Conservation (phyloP, 352 stramenopile genomes). For the Phytophthora litchii region DNA sequence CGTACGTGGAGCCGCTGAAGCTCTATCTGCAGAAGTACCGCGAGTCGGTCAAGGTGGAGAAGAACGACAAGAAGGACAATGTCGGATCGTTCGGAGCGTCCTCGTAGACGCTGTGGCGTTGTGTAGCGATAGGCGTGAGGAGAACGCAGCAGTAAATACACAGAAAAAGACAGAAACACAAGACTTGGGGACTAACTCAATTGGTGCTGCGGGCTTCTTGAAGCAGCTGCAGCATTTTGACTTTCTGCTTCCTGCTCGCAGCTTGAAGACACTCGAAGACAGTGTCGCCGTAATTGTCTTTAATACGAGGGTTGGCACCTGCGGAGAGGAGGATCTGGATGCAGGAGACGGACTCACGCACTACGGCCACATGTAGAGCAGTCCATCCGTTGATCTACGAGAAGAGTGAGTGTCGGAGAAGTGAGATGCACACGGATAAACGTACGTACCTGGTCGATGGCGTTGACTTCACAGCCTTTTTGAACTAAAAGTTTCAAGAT, state of each 20-base stretch:
- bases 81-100: slow-evolving; percentile 85
- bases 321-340: slow-evolving; percentile 52
- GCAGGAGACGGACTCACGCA: slow-evolving; percentile 52
- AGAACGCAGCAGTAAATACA: slow-evolving; percentile 31
- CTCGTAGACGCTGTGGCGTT: slow-evolving; percentile 48
- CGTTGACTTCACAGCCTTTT: slow-evolving; percentile 49
- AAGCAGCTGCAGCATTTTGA: slow-evolving; percentile 50
- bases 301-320: slow-evolving; percentile 42
- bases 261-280: slow-evolving; percentile 43
- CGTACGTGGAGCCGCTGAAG: slow-evolving; percentile 99
- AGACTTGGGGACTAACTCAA: slow-evolving; percentile 3
- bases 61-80: slow-evolving; percentile 93
- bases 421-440: background rate
- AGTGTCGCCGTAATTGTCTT: slow-evolving; percentile 64
- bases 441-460: slow-evolving; percentile 62
- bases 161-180: slow-evolving; percentile 22
- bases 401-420: background rate
- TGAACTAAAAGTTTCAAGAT: slow-evolving; percentile 57
- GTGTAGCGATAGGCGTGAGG: slow-evolving; percentile 7
- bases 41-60: slow-evolving; percentile 92
- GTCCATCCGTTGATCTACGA: slow-evolving; percentile 70
- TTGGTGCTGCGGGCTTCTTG: slow-evolving; percentile 23
- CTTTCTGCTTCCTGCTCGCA: slow-evolving; percentile 49
- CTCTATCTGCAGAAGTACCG: slow-evolving; percentile 99
- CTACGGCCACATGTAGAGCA: slow-evolving; percentile 66